Percentiles rank a stretch among this genome's conserved stretches.
Conservation (phyloP, 192 early-diverging fungal genomes). For the Rhizophlyctis rosea region DNA sequence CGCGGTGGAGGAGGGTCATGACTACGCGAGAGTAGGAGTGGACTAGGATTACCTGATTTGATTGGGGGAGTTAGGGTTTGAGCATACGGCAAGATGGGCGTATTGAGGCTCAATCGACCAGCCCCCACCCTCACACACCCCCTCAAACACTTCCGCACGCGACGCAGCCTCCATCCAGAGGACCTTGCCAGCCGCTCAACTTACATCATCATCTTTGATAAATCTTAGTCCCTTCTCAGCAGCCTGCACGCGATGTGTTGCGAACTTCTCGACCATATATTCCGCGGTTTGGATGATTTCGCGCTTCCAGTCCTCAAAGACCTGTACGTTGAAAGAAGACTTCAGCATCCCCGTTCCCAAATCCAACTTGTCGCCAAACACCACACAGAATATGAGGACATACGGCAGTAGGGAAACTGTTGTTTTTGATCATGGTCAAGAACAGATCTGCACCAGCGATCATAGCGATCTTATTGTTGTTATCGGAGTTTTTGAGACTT, state of each 20-base stretch:
- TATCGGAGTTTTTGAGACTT: conserved; percentile 59
- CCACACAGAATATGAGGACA: conserved; percentile 32
- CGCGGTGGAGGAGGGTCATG: conserved; percentile 75
- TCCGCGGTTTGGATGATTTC: conserved; percentile 10
- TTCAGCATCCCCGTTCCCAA: too few relatives aligned
- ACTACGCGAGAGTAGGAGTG: conserved; percentile 96
- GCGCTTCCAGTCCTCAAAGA: conserved; percentile 51
- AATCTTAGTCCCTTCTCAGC: conserved; percentile 16
- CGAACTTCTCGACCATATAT: conserved; percentile 3
- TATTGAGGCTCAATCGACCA: too few relatives aligned
- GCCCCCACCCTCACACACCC: too few relatives aligned
- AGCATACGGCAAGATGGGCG: too few relatives aligned
- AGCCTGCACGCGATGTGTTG: conserved; percentile 9
- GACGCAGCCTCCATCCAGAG: not conserved
- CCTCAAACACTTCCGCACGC: not conserved
- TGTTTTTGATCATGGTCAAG: conserved; percentile 36
- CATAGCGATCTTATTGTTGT: conserved; percentile 75
- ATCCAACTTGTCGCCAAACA: too few relatives aligned
- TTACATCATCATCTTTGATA: conserved; percentile 18
- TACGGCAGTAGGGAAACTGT: conserved; percentile 36
- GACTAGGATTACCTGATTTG: conserved; percentile 69
- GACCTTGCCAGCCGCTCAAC: conserved; percentile 7
- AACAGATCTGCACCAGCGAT: conserved; percentile 88
- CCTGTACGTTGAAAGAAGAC: too few relatives aligned
- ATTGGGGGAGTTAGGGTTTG: too few relatives aligned